Percentiles rank a stretch among this genome's conserved stretches.
phyloP scores from a whole-genome alignment of 2,329 filamentous ascomycete genomes.

The Nemania sp. region DNA sequence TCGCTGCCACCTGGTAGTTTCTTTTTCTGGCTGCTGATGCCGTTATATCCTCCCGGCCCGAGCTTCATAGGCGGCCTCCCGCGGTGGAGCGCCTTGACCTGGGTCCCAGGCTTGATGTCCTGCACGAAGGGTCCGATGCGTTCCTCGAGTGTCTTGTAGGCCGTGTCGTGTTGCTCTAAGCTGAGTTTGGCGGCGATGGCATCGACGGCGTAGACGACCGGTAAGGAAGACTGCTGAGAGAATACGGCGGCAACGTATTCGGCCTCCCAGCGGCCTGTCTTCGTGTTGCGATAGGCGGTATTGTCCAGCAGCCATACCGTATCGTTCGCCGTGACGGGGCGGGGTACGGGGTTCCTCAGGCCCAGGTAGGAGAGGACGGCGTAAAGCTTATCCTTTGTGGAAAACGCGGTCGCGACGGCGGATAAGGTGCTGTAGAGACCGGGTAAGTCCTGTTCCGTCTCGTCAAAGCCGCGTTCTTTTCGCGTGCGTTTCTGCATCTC shows the following conservation, averaged over 20 bases:
- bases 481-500: constrained; percentile 58
- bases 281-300: constrained; percentile 69
- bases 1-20: constrained; percentile 53
- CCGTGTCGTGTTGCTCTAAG: constrained; percentile 62
- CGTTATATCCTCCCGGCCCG: constrained; percentile 72
- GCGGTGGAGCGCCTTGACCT: constrained; percentile 66
- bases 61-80: constrained; percentile 54
- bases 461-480: constrained; percentile 53
- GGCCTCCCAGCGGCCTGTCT: constrained; percentile 67
- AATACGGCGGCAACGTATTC: constrained; percentile 87
- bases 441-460: constrained; percentile 55
- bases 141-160: constrained; percentile 64
- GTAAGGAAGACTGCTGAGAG: constrained; percentile 68
- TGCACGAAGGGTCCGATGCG: constrained; percentile 79
- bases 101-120: constrained; percentile 71
- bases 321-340: constrained; percentile 66
- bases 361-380: constrained; percentile 57
- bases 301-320: constrained; percentile 91
- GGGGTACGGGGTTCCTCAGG: constrained; percentile 60
- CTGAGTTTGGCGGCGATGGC: constrained; percentile 71
- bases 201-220: constrained; percentile 70
- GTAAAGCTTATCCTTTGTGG: constrained; percentile 38
- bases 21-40: constrained; percentile 69
- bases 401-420: constrained; percentile 29
- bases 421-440: constrained; percentile 39